These are phyloP conservation scores for Aspergillus sojae DNA, from an alignment of 2,329 filamentous ascomycete genomes.

Conservation along the genomic window DNA sequence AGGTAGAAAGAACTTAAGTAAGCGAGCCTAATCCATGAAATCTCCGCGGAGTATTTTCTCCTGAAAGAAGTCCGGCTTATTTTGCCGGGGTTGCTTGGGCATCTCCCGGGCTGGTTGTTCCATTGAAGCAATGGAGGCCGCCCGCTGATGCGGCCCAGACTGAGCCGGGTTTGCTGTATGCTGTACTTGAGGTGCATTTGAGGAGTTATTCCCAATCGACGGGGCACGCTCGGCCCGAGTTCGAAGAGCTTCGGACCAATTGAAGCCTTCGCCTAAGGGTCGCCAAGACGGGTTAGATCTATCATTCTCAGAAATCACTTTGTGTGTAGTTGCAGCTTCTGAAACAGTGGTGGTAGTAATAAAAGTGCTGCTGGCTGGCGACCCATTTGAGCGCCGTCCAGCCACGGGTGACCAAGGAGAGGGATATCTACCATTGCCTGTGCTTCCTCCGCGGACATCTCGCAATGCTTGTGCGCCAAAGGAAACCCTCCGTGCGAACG, in stretches of 20 bases:
- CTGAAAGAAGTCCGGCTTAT: constrained; percentile 90
- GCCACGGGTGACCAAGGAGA: constrained; percentile 35
- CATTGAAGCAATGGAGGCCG: constrained; percentile 54
- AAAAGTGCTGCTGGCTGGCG: constrained; percentile 27
- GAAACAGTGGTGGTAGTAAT: constrained; percentile 23
- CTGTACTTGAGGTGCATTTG: constrained; percentile 29
- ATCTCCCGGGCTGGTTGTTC: constrained; percentile 55
- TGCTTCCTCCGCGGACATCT: constrained; percentile 69
- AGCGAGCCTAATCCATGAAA: constrained; percentile 79
- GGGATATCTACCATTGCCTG: constrained; percentile 62
- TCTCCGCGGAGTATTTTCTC: constrained; percentile 97
- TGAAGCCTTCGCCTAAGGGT: constrained; percentile 83
- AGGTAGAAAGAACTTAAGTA: constrained; percentile 4
- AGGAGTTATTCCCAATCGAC: constrained; percentile 42
- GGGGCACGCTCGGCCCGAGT: constrained; percentile 81
- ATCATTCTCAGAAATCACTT: constrained; percentile 38
- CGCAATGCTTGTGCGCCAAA: constrained; percentile 81
- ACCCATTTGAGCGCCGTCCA: constrained; percentile 29
- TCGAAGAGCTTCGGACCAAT: constrained; percentile 95
- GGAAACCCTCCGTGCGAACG: constrained; percentile 77
- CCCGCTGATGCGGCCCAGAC: constrained; percentile 46
- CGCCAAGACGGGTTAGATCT: constrained; percentile 48
- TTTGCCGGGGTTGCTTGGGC: constrained; percentile 51
- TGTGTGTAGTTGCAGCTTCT: constrained; percentile 41
- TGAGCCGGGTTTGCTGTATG: constrained; percentile 50